Conservation (phyloP, 2,329 filamentous ascomycete species). For the Sporothrix dimorphospora region DNA sequence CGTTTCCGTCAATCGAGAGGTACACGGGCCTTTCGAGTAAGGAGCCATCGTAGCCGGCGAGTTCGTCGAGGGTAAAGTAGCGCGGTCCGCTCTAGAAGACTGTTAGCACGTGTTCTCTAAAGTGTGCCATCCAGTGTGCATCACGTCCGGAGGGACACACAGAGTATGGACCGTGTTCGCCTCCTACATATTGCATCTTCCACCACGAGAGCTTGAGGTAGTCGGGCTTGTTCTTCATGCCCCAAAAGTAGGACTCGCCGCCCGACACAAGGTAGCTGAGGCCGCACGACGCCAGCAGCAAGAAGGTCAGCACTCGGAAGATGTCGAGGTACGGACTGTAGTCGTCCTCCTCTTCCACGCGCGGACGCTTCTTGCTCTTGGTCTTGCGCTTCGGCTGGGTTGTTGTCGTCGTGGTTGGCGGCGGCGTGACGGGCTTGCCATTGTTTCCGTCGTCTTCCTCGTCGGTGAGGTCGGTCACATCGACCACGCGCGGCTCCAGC, state of each 20-base stretch:
- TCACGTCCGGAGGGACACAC: background rate
- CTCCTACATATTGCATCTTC: constrained; percentile 62
- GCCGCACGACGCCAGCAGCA: constrained; percentile 66
- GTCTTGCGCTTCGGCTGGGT: constrained; percentile 12
- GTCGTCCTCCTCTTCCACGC: constrained; percentile 64
- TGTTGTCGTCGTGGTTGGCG: constrained; percentile 34
- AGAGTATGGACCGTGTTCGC: background rate
- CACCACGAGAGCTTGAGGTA: constrained; percentile 63
- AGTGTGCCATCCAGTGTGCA: too few relatives aligned
- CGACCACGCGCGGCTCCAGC: constrained; percentile 9
- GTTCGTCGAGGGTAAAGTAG: constrained; percentile 73
- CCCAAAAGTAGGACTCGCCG: constrained; percentile 72
- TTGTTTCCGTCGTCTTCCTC: constrained; percentile 8
- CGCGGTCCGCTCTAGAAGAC: constrained; percentile 56
- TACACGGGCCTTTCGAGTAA: constrained; percentile 79
- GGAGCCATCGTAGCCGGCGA: constrained; percentile 75
- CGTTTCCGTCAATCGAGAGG: constrained; percentile 83
- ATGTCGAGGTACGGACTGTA: constrained; percentile 64
- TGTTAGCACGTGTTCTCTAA: background rate
- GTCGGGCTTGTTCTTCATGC: constrained; percentile 61
- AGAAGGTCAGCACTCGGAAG: constrained; percentile 68
- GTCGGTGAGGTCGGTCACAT: constrained; percentile 19
- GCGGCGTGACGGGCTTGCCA: constrained; percentile 32
- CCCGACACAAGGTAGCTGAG: constrained; percentile 77
- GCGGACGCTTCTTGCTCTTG: constrained; percentile 33